These are phyloP conservation scores for Fusarium sp. DNA, from an alignment of 2,329 filamentous ascomycete species.

Conservation along the genomic window DNA sequence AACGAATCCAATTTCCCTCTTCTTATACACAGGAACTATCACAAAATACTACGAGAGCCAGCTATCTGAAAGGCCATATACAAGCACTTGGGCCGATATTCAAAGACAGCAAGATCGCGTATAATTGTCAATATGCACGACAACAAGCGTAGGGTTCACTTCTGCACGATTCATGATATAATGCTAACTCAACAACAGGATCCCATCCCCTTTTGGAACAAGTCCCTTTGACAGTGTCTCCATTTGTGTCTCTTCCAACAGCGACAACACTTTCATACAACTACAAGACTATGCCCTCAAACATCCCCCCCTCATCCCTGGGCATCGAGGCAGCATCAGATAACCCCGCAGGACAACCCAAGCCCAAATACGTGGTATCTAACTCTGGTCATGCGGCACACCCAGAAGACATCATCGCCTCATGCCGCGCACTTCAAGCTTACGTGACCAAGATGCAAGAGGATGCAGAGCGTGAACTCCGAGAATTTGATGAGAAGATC, in stretches of 20 bases:
- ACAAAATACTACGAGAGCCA: neutral
- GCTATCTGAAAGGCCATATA: neutral
- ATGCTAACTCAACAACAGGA: constrained; percentile 58
- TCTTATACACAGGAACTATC: neutral
- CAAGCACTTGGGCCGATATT: neutral
- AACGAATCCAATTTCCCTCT: neutral
- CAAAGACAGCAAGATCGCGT: neutral
- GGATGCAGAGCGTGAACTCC: constrained; percentile 75
- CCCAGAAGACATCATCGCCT: constrained; percentile 85
- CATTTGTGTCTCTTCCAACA: constrained; percentile 90
- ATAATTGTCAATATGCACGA: constrained; percentile 46
- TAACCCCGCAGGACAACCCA: constrained; percentile 54
- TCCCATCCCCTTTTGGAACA: constrained; percentile 91
- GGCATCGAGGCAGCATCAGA: constrained; percentile 53
- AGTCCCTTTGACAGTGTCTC: constrained; percentile 91
- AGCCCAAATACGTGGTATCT: constrained; percentile 80
- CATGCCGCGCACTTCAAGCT: constrained; percentile 80
- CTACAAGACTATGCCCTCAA: constrained; percentile 89
- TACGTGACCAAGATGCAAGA: constrained; percentile 78
- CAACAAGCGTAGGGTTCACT: constrained; percentile 50
- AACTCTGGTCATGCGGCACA: constrained; percentile 84
- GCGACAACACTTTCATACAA: constrained; percentile 94
- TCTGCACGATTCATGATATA: neutral
- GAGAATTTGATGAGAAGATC: constrained; percentile 76
- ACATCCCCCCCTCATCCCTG: constrained; percentile 70